Base-by-base conservation (phyloP, 768 basidiomycete species). In the Cystobasidium ongulense region DNA sequence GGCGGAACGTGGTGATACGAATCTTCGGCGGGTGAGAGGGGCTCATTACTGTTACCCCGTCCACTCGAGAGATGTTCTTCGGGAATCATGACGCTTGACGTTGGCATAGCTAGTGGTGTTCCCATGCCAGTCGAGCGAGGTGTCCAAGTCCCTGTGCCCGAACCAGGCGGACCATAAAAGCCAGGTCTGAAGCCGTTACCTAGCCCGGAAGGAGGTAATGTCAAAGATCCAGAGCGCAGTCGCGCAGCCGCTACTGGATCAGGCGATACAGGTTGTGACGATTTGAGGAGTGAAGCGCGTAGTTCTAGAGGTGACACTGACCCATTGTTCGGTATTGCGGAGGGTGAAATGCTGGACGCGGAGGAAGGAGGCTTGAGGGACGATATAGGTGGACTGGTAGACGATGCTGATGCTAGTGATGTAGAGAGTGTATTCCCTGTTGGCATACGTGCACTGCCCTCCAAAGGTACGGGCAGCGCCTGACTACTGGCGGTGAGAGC, bases 141-240 rank as follows among this genome's bases (percentile, higher is more conserved):
- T 31, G 68, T 71, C 68, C 68, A 71, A 35, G 63, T 46, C 2
- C 63, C 63, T 15, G 57, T 29, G 25, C 17, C 57, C 17, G 68
- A 71, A 1, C 68, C 68, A 35, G 68, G 68, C 25, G 68, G 68
- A 46, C 68, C 68, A 38, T 54, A 71, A 25, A 71, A 52, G 54
- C 68, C 68, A 43, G 68, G 68, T 21, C 27, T 71, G 54, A 71
- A 71, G 5, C 50, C 68, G n/a, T 54, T 71, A 18, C 68, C 68
- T 15, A 71, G 54, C 5, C 68, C 68, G 2, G 50, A 46, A 1
- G 68, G 68, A 15, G 68, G 68, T n/a, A 71, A 36, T 13, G 50
- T 54, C 8, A 71, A 35, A 35, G 68, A 71, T 17, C 68, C 68
- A 5, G 36, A 39, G 8, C 68, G 53, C 13, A 71, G 38, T 23